Conservation (phyloP, 345 rosid species). For the Camelina neglecta region DNA sequence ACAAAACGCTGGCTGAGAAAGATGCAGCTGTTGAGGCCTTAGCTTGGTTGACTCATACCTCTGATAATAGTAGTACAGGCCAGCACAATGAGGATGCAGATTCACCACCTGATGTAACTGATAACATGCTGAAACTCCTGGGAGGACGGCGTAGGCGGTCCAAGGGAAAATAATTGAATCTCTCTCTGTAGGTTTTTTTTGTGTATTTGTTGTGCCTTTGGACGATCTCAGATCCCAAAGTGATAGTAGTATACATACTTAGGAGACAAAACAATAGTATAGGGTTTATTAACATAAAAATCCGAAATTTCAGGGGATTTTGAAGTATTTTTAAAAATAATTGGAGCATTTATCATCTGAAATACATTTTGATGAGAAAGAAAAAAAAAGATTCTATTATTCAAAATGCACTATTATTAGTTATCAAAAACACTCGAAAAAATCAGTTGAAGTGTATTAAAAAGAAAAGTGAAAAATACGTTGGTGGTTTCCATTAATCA, state of each 20-base stretch:
- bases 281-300: background rate
- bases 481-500: too few species aligned
- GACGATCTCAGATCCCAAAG: background rate
- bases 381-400: too few species aligned
- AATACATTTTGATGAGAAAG: too few species aligned
- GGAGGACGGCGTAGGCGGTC: slow-evolving; percentile 64
- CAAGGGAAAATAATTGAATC: slow-evolving; percentile 29
- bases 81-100: slow-evolving; percentile 47
- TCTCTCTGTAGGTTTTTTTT: slow-evolving; percentile 3
- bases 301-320: too few species aligned
- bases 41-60: slow-evolving; percentile 95
- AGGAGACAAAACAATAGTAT: background rate
- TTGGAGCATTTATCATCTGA: too few species aligned
- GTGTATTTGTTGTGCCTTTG: slow-evolving; percentile 8
- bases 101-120: slow-evolving; percentile 77
- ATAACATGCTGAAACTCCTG: slow-evolving; percentile 94
- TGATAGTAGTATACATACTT: background rate
- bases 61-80: slow-evolving; percentile 44
- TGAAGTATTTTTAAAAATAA: too few species aligned
- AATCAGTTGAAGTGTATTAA: too few species aligned
- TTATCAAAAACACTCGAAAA: too few species aligned
- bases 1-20: slow-evolving; percentile 93
- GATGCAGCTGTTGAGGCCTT: slow-evolving; percentile 96
- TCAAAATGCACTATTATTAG: too few species aligned
- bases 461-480: too few species aligned